These are phyloP conservation scores for Xylariaceae sp. DNA, from an alignment of 2,329 filamentous ascomycete species.

Conservation along the genomic window DNA sequence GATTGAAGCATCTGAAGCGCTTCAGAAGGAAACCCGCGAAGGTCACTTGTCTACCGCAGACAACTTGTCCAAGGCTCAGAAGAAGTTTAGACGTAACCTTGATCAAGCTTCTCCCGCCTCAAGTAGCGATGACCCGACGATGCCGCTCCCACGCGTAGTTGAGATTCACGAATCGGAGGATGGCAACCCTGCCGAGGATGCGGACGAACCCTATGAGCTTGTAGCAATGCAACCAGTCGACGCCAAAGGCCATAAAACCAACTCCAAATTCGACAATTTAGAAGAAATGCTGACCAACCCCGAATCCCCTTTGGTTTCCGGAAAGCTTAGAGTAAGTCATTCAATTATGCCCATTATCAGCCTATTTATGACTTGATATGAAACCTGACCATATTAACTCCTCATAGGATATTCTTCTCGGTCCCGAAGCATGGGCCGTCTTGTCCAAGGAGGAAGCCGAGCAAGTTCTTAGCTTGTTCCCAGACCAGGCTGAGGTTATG, in stretches of 20 bases:
- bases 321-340: conserved; percentile 34
- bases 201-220: conserved; percentile 17
- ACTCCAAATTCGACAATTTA: conserved; percentile 28
- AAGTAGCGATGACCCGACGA: conserved; percentile 5
- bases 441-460: conserved; percentile 32
- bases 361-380: background rate
- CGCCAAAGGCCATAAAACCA: conserved; percentile 19
- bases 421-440: conserved; percentile 36
- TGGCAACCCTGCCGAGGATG: conserved; percentile 1
- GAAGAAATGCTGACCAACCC: conserved; percentile 35
- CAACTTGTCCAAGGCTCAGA: background rate
- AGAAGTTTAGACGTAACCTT: background rate
- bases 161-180: conserved; percentile 17
- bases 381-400: background rate
- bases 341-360: background rate
- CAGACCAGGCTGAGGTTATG: conserved; percentile 35
- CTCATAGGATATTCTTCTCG: conserved; percentile 34
- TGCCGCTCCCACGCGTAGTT: conserved; percentile 4
- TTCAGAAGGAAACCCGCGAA: background rate
- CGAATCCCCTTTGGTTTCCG: conserved; percentile 33
- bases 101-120: conserved; percentile 11
- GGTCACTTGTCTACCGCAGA: background rate
- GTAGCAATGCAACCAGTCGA: conserved; percentile 27
- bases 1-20: conserved; percentile 1
- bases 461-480: conserved; percentile 35